These are phyloP conservation scores for Comarum palustre DNA, from an alignment of 306 rosid species.

Conservation along the genomic window DNA sequence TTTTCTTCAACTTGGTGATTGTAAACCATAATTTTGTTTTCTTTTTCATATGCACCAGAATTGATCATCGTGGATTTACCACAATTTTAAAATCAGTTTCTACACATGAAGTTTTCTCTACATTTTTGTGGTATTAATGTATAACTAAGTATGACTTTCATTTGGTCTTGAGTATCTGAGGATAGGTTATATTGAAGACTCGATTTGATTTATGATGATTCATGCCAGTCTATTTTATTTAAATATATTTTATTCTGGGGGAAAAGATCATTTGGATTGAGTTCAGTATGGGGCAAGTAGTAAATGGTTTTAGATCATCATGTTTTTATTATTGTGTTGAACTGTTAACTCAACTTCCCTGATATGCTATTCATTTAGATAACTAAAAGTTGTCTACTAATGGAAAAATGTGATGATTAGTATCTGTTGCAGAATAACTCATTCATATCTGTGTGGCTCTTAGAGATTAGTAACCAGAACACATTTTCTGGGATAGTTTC, in stretches of 20 bases:
- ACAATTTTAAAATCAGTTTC: neutral
- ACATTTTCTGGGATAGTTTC: neutral
- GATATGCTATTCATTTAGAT: neutral
- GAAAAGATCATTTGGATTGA: neutral
- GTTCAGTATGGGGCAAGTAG: neutral
- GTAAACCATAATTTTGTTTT: neutral
- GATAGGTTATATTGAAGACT: neutral
- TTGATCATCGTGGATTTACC: neutral
- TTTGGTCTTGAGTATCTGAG: neutral
- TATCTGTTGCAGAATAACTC: neutral
- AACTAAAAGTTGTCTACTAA: neutral
- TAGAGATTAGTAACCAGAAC: neutral
- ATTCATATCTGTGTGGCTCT: neutral
- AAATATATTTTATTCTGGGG: neutral
- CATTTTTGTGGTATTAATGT: neutral
- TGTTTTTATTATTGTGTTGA: neutral
- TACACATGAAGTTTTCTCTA: neutral
- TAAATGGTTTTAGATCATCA: neutral
- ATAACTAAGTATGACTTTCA: neutral
- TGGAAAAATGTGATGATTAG: neutral
- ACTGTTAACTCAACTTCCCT: neutral
- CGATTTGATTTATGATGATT: neutral
- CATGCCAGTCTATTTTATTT: neutral
- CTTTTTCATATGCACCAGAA: neutral
- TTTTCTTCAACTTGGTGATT: neutral